phyloP scores from a whole-genome alignment of 768 basidiomycete species.

The Hygrophorus russula region DNA sequence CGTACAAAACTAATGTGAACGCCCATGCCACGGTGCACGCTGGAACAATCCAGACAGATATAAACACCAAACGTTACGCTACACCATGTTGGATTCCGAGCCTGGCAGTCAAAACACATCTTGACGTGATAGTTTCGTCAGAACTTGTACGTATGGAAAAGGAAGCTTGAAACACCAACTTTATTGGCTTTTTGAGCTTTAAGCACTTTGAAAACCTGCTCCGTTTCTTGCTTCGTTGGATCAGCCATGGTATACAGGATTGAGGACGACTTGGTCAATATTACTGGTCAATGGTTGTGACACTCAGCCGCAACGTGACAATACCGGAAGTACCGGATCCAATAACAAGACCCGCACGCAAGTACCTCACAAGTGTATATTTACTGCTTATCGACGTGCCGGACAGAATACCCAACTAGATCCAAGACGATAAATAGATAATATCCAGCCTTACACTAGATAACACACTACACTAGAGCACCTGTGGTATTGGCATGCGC shows the following conservation, averaged over 20 bases:
- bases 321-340: too few species aligned
- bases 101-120: constrained; percentile 92
- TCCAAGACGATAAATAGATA: too few species aligned
- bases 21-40: constrained; percentile 90
- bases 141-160: not conserved
- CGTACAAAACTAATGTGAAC: constrained; percentile 97
- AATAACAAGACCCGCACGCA: too few species aligned
- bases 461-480: too few species aligned
- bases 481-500: too few species aligned
- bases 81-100: constrained; percentile 96
- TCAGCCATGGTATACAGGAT: constrained; percentile 41
- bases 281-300: too few species aligned
- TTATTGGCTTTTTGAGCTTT: constrained; percentile 85
- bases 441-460: too few species aligned
- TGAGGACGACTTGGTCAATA: too few species aligned
- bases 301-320: too few species aligned
- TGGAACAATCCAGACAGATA: constrained; percentile 96
- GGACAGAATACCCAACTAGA: too few species aligned
- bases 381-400: too few species aligned
- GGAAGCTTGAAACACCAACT: constrained; percentile 23
- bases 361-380: too few species aligned
- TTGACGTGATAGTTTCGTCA: constrained; percentile 16
- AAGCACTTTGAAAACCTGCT: constrained; percentile 74
- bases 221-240: constrained; percentile 79
- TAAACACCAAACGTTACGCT: constrained; percentile 95